These are phyloP conservation scores for Trichosporon sp. DNA, from an alignment of 1,284 basidiomycete species.

Conservation along the genomic window DNA sequence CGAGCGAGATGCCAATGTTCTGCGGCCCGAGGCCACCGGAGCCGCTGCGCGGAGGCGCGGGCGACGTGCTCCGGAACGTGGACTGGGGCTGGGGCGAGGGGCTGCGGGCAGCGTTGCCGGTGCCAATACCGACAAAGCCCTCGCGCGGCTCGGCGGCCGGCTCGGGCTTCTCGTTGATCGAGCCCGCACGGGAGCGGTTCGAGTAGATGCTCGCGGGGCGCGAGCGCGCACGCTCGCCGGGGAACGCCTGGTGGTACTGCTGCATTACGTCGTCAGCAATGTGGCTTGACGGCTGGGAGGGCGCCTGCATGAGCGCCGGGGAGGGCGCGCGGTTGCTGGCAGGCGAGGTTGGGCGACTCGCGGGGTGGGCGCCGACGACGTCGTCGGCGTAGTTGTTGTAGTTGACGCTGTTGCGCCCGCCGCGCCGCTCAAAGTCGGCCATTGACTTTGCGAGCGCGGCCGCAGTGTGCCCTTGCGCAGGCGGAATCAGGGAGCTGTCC, in stretches of 20 bases:
- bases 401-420: conserved; percentile 49
- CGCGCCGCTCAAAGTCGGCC: conserved; percentile 47
- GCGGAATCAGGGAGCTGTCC: conserved; percentile 47
- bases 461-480: conserved; percentile 49
- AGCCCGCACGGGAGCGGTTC: conserved; percentile 39
- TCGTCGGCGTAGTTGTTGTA: conserved; percentile 58
- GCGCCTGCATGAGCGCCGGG: conserved; percentile 66
- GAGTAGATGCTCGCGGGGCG: conserved; percentile 48
- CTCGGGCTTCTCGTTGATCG: conserved; percentile 19
- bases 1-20: conserved; percentile 68
- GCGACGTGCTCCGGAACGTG: conserved; percentile 34
- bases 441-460: conserved; percentile 48
- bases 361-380: conserved; percentile 69
- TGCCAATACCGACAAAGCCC: conserved; percentile 73
- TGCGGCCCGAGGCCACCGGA: conserved; percentile 37
- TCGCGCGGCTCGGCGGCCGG: conserved; percentile 49
- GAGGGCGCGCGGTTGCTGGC: conserved; percentile 27
- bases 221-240: conserved; percentile 66
- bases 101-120: conserved; percentile 50
- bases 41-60: conserved; percentile 32
- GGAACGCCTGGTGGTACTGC: conserved; percentile 78
- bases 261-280: conserved; percentile 67
- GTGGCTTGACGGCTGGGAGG: conserved; percentile 55
- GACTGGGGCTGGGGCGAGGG: conserved; percentile 59
- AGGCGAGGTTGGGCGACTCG: conserved; percentile 65